phyloP scores from a whole-genome alignment of 257 asterid species.

The Anisodus acutangulus region DNA sequence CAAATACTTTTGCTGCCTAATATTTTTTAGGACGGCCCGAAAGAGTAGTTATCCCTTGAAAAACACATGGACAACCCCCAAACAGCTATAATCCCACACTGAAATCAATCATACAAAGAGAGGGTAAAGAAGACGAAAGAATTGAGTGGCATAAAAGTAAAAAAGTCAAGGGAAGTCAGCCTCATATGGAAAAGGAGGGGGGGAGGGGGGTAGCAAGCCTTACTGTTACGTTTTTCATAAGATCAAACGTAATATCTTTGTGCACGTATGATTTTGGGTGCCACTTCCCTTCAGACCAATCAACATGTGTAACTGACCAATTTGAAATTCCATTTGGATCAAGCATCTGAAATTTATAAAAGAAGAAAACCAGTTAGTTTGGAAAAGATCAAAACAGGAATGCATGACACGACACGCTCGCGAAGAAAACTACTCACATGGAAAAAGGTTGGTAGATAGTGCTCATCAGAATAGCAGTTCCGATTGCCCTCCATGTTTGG shows the following conservation, averaged over 20 bases:
- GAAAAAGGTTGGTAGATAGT: conserved; percentile 91
- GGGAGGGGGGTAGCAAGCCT: conserved; percentile 23
- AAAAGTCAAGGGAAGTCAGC: neutral
- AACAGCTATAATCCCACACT: neutral
- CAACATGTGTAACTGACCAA: conserved; percentile 40
- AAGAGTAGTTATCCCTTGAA: neutral
- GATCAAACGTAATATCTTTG: conserved; percentile 59
- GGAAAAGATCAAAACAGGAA: conserved; percentile 5
- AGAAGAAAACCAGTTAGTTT: conserved; percentile 12
- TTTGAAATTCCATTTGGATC: conserved; percentile 35
- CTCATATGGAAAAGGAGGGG: neutral
- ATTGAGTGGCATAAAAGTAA: conserved; percentile 8
- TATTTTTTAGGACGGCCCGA: no score
- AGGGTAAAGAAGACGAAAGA: neutral
- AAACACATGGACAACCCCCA: neutral
- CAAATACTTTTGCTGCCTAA: no score
- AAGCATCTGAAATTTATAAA: conserved; percentile 32
- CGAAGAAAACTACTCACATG: conserved; percentile 55
- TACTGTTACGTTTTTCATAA: conserved; percentile 83
- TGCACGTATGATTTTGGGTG: conserved; percentile 57
- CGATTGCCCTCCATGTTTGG: conserved; percentile 91
- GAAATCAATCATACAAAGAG: neutral
- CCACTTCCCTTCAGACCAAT: conserved; percentile 40
- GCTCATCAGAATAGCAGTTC: conserved; percentile 98
- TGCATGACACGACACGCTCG: neutral